Base-by-base conservation (phyloP, 2,329 filamentous ascomycete species). In the Lasiodiplodia hormozganensis region DNA sequence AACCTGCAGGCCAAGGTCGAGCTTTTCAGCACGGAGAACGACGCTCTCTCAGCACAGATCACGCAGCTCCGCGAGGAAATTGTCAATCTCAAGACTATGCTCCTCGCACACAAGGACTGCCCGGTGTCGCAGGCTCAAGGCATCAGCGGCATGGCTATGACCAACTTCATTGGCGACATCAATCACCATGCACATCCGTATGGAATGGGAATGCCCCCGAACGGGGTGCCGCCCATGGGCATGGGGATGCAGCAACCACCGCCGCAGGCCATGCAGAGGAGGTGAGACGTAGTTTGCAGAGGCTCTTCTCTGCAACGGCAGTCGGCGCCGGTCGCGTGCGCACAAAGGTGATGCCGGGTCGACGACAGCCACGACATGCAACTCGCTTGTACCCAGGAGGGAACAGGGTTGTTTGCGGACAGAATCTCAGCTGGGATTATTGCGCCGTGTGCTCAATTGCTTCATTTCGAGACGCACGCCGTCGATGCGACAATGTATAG, bases 1-100 rank as follows among this genome's bases (percentile, higher is more conserved):
- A 98, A 97, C 73, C 86, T 99, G 1, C 96, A 99, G 79, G 88
- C 89, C 68, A 98, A 98, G 80, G 95, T 98, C 18, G 96, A 99
- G 79, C 86, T 97, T 72, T 98, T 94, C 76, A 94, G 91, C 71
- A 90, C 87, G 0, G 96, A 99, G 80, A 98, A 98, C 71, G 96
- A 99, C 76, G 89, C 89, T 1, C 85, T 99, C 40, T 92, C 90
- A 21, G 86, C 90, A 3, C 95, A 96, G 71, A 94, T 98, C 69
- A 91, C 91, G 1, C 89, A 92, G 73, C 83, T 98, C 6, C 88
- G 94, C 34, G 95, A 98, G 76, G 96, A 99, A 77, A 92, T 98
- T 69, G 93, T 98, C 58, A 96, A 95, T 71, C 86, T 99, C 52
- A 98, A 97, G 84, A 97, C 94, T 0, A 84, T 98, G 0, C 85